Evolutionary conservation across 1,284 basidiomycete species (phyloP).

Genomic region (Chondrostereum purpureum): DNA sequence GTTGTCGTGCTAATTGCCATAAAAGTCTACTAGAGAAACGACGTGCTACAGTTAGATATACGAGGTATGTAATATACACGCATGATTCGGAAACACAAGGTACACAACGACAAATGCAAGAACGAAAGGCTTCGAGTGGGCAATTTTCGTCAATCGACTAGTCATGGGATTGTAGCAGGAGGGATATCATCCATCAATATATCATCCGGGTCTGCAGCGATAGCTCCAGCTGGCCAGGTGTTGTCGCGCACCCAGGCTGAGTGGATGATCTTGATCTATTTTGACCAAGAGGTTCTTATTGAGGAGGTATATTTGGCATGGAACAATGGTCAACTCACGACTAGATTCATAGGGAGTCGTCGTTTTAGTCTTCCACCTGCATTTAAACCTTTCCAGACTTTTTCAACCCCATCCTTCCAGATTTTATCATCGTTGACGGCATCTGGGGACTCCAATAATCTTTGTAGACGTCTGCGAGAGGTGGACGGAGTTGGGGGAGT

Average conservation of each 20-base stretch:
- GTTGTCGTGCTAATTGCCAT: neutral
- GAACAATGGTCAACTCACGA: constrained; percentile 39
- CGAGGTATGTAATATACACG: too few species aligned
- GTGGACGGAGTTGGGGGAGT: constrained; percentile 22
- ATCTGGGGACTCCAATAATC: constrained; percentile 40
- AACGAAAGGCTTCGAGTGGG: too few species aligned
- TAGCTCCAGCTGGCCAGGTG: constrained; percentile 61
- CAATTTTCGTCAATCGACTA: neutral
- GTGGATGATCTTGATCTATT: constrained; percentile 63
- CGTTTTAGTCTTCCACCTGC: constrained; percentile 51
- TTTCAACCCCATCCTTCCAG: constrained; percentile 53
- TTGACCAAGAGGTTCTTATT: constrained; percentile 11
- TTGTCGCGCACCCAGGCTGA: constrained; percentile 68
- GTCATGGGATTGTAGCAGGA: neutral
- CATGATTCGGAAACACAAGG: too few species aligned
- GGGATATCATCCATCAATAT: constrained; percentile 23
- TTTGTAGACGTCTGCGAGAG: constrained; percentile 45
- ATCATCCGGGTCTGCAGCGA: constrained; percentile 54
- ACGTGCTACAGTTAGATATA: neutral
- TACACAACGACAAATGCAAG: too few species aligned
- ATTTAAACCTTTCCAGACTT: constrained; percentile 56
- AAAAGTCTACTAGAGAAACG: neutral
- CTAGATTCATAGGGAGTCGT: constrained; percentile 49
- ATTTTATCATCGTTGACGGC: constrained; percentile 43
- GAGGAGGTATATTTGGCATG: constrained; percentile 8